A percentile compares a stretch with the other conserved stretches of the same genome.
Evolutionary conservation across 1,284 basidiomycete species (phyloP).

Genomic region (Rhizopogon hawkerae): DNA sequence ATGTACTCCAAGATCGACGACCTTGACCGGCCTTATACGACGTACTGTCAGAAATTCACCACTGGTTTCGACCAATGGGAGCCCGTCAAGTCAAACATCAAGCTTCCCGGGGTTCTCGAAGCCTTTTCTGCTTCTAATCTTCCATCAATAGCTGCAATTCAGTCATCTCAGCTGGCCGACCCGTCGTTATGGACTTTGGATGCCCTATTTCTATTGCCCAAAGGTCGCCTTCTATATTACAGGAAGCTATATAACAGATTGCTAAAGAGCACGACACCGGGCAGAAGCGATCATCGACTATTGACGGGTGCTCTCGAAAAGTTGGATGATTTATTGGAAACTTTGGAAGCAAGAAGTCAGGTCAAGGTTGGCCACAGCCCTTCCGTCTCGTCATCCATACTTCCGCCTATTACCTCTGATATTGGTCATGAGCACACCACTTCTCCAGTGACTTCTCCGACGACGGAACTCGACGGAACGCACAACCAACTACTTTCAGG

Average conservation of each 20-base stretch:
- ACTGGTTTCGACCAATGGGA: slow-evolving; percentile 80
- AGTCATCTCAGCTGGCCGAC: slow-evolving; percentile 30
- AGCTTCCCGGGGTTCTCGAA: slow-evolving; percentile 61
- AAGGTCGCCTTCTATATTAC: slow-evolving; percentile 83
- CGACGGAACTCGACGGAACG: not conserved
- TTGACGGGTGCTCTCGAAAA: slow-evolving; percentile 76
- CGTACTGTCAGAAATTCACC: slow-evolving; percentile 69
- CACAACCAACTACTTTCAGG: slow-evolving; percentile 14
- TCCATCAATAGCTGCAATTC: slow-evolving; percentile 40
- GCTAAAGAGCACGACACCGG: slow-evolving; percentile 82
- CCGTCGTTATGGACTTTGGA: slow-evolving; percentile 76
- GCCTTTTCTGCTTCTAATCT: slow-evolving; percentile 62
- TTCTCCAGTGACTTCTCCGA: not conserved
- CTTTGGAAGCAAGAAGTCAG: slow-evolving; percentile 53
- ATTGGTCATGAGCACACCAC: not conserved
- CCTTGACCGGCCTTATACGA: slow-evolving; percentile 78
- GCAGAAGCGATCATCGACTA: slow-evolving; percentile 80
- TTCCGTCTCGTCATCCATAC: slow-evolving; percentile 16
- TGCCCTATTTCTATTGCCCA: slow-evolving; percentile 80
- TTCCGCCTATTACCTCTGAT: slow-evolving; percentile 18
- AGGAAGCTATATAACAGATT: slow-evolving; percentile 84
- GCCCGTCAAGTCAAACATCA: slow-evolving; percentile 67
- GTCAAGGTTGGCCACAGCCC: slow-evolving; percentile 32
- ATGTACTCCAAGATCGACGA: slow-evolving; percentile 69
- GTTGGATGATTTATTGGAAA: slow-evolving; percentile 66